Conservation (phyloP, 2,329 filamentous ascomycete genomes). For the Aspergillus udagawae region DNA sequence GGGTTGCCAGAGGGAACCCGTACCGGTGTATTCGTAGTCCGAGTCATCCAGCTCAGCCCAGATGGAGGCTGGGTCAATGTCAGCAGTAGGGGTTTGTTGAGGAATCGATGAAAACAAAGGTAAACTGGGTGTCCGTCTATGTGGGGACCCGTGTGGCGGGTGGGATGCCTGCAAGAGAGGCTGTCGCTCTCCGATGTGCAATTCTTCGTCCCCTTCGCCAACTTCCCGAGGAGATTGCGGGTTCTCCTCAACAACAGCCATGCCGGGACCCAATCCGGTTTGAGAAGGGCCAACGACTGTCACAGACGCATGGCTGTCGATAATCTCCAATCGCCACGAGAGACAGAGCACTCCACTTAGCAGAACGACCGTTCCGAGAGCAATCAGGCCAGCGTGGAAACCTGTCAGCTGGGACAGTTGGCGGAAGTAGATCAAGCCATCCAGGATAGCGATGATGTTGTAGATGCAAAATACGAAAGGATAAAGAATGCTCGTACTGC, state of each 20-base stretch:
- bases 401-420: slow-evolving; percentile 76
- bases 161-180: slow-evolving; percentile 32
- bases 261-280: slow-evolving; percentile 73
- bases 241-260: slow-evolving; percentile 68
- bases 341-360: slow-evolving; percentile 84
- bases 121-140: slow-evolving; percentile 34
- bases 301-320: slow-evolving; percentile 33
- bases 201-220: slow-evolving; percentile 34
- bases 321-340: slow-evolving; percentile 84
- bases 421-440: slow-evolving; percentile 94
- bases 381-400: slow-evolving; percentile 67
- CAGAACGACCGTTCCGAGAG: slow-evolving; percentile 80
- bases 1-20: slow-evolving; percentile 9
- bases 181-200: slow-evolving; percentile 37
- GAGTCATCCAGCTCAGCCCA: slow-evolving; percentile 86
- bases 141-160: slow-evolving; percentile 21
- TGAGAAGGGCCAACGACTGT: slow-evolving; percentile 50
- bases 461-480: slow-evolving; percentile 98
- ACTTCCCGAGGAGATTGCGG: slow-evolving; percentile 22
- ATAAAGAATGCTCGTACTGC: slow-evolving; percentile 93
- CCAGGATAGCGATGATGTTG: slow-evolving; percentile 97
- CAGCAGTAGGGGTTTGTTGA: slow-evolving; percentile 49
- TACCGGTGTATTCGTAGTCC: slow-evolving; percentile 34
- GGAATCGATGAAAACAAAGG: slow-evolving; percentile 25
- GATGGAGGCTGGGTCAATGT: slow-evolving; percentile 70